Evolutionary conservation across 176 grass and related monocot genomes (phyloP).

Genomic region (Musa troglodytarum): DNA sequence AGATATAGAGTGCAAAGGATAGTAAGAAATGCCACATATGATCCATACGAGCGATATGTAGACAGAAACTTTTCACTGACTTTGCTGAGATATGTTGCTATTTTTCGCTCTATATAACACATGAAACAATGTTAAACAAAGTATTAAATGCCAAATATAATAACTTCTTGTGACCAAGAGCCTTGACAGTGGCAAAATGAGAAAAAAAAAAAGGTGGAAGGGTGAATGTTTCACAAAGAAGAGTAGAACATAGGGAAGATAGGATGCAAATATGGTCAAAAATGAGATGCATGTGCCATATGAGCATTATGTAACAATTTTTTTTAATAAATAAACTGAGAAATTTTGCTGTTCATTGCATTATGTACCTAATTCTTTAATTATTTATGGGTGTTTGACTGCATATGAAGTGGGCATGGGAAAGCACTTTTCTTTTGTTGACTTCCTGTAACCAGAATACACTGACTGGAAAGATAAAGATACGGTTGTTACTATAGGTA

Average conservation of each 20-base stretch:
- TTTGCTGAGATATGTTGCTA: constrained; percentile 86
- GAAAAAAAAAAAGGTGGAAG: background rate
- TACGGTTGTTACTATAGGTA: background rate
- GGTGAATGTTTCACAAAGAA: background rate
- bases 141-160: constrained; percentile 3
- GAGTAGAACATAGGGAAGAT: background rate
- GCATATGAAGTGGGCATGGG: too few relatives aligned
- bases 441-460: background rate
- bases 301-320: too few relatives aligned
- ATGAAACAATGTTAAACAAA: constrained; percentile 21
- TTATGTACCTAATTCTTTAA: background rate
- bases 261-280: background rate
- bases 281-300: too few relatives aligned
- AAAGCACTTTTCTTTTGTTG: background rate
- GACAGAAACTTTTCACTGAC: constrained; percentile 76
- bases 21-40: constrained; percentile 92
- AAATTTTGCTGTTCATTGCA: too few relatives aligned
- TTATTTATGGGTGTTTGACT: background rate
- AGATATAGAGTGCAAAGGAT: constrained; percentile 90
- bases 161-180: constrained; percentile 1
- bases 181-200: background rate
- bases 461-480: background rate
- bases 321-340: too few relatives aligned
- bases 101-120: constrained; percentile 67
- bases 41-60: constrained; percentile 84